These are phyloP conservation scores for Chlamydomonas sp. DNA, from an alignment of 139 green algal species.

Conservation along the genomic window DNA sequence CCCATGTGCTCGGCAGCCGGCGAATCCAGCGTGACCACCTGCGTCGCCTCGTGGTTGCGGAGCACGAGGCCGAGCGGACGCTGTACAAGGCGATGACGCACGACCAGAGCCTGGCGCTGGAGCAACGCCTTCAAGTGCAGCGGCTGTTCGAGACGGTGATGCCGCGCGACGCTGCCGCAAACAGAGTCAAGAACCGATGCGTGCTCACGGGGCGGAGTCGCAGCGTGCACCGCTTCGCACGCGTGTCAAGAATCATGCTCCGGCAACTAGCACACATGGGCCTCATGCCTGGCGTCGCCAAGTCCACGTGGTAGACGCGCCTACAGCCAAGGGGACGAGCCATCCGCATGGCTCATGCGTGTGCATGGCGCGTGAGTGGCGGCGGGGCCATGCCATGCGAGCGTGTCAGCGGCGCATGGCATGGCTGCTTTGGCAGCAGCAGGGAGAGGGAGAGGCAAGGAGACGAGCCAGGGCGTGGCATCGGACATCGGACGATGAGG, in stretches of 20 bases:
- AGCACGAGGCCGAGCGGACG: constrained; percentile 42
- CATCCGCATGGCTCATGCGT: too few species aligned
- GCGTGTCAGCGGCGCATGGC: too few species aligned
- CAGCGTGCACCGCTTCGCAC: constrained; percentile 31
- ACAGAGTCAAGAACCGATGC: constrained; percentile 44
- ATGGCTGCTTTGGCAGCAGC: too few species aligned
- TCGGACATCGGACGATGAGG: too few species aligned
- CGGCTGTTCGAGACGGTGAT: constrained; percentile 51
- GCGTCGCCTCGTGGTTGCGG: constrained; percentile 27
- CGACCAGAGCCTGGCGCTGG: constrained; percentile 41
- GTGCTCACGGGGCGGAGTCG: constrained; percentile 39
- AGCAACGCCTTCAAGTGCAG: constrained; percentile 44
- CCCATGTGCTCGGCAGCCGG: constrained; percentile 16
- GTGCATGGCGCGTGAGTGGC: too few species aligned
- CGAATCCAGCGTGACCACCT: constrained; percentile 35
- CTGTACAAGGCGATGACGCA: constrained; percentile 45
- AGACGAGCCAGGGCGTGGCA: too few species aligned
- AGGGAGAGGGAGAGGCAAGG: too few species aligned
- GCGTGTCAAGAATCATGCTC: constrained; percentile 50
- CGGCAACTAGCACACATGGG: constrained; percentile 41
- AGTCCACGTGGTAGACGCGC: constrained; percentile 44
- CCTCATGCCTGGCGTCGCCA: constrained; percentile 38
- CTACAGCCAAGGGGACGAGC: too few species aligned
- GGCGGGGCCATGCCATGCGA: too few species aligned
- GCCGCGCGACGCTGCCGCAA: constrained; percentile 33